Percentiles rank a stretch among this genome's conserved stretches.
phyloP scores from a whole-genome alignment of 2,329 filamentous ascomycete genomes.

The Botrytis sinoallii region DNA sequence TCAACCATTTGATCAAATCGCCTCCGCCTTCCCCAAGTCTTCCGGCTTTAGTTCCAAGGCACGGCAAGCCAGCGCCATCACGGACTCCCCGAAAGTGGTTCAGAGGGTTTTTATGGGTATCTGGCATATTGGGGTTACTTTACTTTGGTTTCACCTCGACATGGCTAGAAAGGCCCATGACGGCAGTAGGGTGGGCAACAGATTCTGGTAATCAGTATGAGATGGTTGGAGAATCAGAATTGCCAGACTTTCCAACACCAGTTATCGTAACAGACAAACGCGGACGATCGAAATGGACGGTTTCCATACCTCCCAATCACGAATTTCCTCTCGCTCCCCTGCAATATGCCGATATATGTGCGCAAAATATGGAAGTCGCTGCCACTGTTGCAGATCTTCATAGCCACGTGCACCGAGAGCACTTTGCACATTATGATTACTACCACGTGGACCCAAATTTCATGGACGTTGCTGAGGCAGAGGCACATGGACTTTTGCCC shows the following conservation, averaged over 20 bases:
- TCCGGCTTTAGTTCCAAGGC: constrained; percentile 63
- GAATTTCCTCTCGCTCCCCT: constrained; percentile 64
- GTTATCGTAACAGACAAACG: constrained; percentile 64
- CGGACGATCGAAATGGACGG: constrained; percentile 71
- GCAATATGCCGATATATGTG: constrained; percentile 69
- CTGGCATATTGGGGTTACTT: constrained; percentile 48
- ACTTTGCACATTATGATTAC: constrained; percentile 50
- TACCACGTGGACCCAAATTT: constrained; percentile 66
- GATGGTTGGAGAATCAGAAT: constrained; percentile 60
- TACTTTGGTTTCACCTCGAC: constrained; percentile 46
- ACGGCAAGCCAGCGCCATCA: constrained; percentile 57
- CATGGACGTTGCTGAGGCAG: constrained; percentile 71
- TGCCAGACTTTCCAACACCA: constrained; percentile 72
- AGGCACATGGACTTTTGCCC: constrained; percentile 58
- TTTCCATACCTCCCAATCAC: constrained; percentile 67
- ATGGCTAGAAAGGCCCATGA: constrained; percentile 36
- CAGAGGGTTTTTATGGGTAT: constrained; percentile 48
- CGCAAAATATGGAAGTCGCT: constrained; percentile 63
- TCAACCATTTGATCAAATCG: constrained; percentile 65
- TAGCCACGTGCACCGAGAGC: constrained; percentile 43
- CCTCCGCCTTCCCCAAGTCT: constrained; percentile 70
- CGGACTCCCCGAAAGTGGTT: constrained; percentile 30
- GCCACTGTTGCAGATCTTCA: constrained; percentile 52
- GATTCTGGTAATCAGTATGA: constrained; percentile 54
- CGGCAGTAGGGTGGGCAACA: constrained; percentile 42